phyloP scores from a whole-genome alignment of 768 basidiomycete species.

The Trametes gibbosa region DNA sequence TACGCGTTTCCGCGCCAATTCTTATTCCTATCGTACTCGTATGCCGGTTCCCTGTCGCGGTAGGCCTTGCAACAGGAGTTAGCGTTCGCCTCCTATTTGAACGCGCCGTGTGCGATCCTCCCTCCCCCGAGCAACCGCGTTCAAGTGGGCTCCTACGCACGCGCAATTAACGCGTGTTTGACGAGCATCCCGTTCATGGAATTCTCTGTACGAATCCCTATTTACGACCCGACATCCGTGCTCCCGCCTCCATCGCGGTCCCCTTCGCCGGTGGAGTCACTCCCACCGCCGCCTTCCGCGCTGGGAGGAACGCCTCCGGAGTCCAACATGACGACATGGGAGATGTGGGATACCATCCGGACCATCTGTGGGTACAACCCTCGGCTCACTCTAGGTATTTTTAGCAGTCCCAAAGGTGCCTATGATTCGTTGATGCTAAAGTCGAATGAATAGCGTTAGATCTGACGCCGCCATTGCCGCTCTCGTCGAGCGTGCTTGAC shows the following conservation, averaged over 20 bases:
- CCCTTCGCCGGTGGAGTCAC: conserved; percentile 24
- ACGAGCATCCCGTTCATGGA: conserved; percentile 68
- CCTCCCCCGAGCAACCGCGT: conserved; percentile 84
- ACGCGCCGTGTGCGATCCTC: conserved; percentile 79
- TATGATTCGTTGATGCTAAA: conserved; percentile 8
- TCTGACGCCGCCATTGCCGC: conserved; percentile 83
- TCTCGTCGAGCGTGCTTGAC: conserved; percentile 67
- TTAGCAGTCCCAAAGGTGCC: too few relatives aligned
- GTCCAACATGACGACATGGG: conserved; percentile 65
- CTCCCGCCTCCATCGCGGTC: conserved; percentile 37
- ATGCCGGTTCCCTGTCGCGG: not conserved
- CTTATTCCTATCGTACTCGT: not conserved
- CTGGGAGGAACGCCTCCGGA: conserved; percentile 19
- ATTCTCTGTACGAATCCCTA: conserved; percentile 79
- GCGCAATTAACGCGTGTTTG: conserved; percentile 80
- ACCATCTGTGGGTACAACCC: conserved; percentile 83
- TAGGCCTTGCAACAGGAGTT: conserved; percentile 94
- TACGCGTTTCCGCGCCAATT: not conserved
- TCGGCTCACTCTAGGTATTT: conserved; percentile 65
- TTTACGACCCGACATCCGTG: conserved; percentile 66
- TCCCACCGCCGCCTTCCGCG: not conserved
- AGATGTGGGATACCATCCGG: conserved; percentile 97
- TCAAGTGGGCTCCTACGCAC: conserved; percentile 89
- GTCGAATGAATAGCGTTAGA: conserved; percentile 67
- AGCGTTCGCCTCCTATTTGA: conserved; percentile 89